Evolutionary conservation across 2,329 filamentous ascomycete species (phyloP).

Genomic region (Sporothrix dimorphospora): DNA sequence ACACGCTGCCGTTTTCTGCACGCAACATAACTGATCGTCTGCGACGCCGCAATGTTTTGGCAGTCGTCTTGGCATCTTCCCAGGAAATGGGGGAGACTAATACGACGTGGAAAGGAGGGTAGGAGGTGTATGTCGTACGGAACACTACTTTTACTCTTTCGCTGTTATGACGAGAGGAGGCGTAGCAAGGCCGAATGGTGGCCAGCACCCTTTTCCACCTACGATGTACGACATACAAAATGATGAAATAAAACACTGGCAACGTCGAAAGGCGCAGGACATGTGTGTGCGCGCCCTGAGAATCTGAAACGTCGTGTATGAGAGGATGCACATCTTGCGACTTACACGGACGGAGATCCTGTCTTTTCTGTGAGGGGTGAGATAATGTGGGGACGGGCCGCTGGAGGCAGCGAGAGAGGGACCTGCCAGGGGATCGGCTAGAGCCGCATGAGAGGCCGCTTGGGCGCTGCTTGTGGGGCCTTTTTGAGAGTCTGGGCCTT

Average conservation of each 20-base stretch:
- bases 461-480: not conserved
- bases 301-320: slow-evolving; percentile 20
- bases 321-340: slow-evolving; percentile 19
- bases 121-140: too few species aligned
- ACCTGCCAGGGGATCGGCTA: not conserved
- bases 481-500: not conserved
- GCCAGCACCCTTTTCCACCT: too few species aligned
- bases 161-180: too few species aligned
- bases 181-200: not conserved
- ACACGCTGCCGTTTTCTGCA: not conserved
- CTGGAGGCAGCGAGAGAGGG: not conserved
- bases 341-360: slow-evolving; percentile 6
- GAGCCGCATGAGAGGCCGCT: not conserved
- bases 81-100: not conserved
- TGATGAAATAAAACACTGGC: not conserved
- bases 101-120: not conserved
- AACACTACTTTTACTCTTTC: too few species aligned
- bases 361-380: not conserved
- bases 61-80: not conserved
- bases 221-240: too few species aligned
- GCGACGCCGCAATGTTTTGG: not conserved
- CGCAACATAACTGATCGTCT: not conserved
- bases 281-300: not conserved
- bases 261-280: not conserved
- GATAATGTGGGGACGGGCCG: not conserved